Evolutionary conservation across 176 grass and related monocot genomes (phyloP).

Genomic region (Aegilops longissima): DNA sequence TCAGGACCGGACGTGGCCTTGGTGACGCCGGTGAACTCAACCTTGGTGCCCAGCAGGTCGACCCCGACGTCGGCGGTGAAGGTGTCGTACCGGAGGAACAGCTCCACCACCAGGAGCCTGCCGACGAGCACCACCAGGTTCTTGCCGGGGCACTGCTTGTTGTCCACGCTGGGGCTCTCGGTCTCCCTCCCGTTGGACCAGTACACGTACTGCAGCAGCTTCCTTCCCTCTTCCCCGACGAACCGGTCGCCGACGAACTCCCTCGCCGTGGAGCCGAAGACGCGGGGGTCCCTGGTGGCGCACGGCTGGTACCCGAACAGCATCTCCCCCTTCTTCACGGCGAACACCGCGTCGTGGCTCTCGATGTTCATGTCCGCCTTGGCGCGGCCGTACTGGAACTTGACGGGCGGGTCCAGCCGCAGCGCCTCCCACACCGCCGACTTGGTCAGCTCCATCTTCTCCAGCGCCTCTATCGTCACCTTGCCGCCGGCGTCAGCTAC

Average conservation of each 20-base stretch:
- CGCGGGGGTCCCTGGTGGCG: conserved; percentile 51
- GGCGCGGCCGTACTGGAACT: conserved; percentile 69
- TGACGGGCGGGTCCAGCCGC: conserved; percentile 70
- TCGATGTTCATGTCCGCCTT: conserved; percentile 55
- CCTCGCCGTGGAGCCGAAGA: conserved; percentile 49
- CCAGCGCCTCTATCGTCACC: conserved; percentile 44
- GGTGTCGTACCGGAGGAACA: conserved; percentile 79
- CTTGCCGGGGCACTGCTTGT: conserved; percentile 83
- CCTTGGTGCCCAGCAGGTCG: conserved; percentile 41
- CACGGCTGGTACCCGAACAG: conserved; percentile 71
- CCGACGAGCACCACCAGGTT: conserved; percentile 66
- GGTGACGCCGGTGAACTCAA: conserved; percentile 47
- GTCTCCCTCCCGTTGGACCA: conserved; percentile 75
- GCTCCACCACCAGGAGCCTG: conserved; percentile 58
- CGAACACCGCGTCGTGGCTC: conserved; percentile 56
- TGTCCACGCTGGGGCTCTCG: conserved; percentile 39
- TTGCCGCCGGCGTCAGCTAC: conserved; percentile 42
- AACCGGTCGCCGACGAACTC: conserved; percentile 70
- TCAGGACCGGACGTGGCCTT: conserved; percentile 36
- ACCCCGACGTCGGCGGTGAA: conserved; percentile 41
- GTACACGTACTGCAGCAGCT: conserved; percentile 72
- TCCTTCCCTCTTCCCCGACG: conserved; percentile 53
- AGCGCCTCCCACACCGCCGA: conserved; percentile 80
- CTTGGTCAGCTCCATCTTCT: conserved; percentile 68
- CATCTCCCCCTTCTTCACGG: conserved; percentile 68